Conservation (phyloP, 139 green algal species). For the Bryopsis sp. region DNA sequence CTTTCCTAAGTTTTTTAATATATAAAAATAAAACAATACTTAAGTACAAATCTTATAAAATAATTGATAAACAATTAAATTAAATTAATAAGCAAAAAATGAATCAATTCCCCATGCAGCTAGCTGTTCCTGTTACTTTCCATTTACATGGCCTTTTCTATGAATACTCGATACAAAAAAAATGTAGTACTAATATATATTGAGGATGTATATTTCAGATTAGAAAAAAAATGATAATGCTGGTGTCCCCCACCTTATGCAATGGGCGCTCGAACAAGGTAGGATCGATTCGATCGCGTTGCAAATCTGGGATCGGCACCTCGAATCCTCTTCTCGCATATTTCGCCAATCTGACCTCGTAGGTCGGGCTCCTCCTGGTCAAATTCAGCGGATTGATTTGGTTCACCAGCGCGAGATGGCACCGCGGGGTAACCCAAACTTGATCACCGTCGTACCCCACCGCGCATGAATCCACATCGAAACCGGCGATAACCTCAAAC, state of each 20-base stretch:
- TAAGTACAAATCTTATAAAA: no score
- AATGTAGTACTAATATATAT: no score
- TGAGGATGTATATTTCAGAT: no score
- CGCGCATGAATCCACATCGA: slow-evolving; percentile 16
- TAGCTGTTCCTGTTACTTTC: no score
- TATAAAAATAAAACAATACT: no score
- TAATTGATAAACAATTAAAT: no score
- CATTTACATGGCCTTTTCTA: no score
- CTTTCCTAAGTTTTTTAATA: no score
- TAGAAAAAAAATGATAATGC: no score
- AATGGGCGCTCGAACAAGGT: slow-evolving; percentile 3
- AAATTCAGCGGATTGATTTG: slow-evolving; percentile 1
- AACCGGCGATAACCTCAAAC: not conserved
- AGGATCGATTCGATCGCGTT: slow-evolving; percentile 2
- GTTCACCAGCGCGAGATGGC: not conserved
- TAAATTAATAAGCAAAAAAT: no score
- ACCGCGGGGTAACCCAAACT: not conserved
- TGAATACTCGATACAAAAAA: no score
- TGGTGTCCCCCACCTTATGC: not conserved
- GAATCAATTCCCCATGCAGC: no score
- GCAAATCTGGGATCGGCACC: slow-evolving; percentile 1
- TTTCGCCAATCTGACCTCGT: slow-evolving; percentile 8
- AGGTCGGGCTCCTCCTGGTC: not conserved
- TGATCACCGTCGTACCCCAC: slow-evolving; percentile 6
- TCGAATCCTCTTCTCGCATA: slow-evolving; percentile 7